Base-by-base conservation (phyloP, 2,329 filamentous ascomycete genomes). In the Rhynchosporium graminicola region DNA sequence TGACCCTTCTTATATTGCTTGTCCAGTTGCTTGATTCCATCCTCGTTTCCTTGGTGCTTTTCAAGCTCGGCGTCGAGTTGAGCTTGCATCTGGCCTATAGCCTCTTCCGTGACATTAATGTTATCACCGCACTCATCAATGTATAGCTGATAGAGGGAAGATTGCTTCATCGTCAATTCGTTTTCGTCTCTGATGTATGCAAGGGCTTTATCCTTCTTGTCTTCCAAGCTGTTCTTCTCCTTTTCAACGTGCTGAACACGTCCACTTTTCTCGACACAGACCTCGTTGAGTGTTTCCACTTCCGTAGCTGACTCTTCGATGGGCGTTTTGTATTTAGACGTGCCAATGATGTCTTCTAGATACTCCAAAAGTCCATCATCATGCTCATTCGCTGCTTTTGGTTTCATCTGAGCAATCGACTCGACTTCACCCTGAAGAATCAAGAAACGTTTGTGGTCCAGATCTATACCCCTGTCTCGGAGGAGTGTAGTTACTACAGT, bases 331-430 rank as follows among this genome's bases (percentile, higher is more conserved):
- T 99, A 99, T 75, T 97, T 97, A 5, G 95, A 98, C 0, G 95
- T 99, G 66, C 96, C 95, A 70, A 99, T 98, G 65, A 99, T 99
- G 72, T 99, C 95, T 75, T 99, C 95, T 0, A 99, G 85, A 68
- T 99, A 99, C 76, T 99, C 95, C 20, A 99, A 82, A 3, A 99
- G 83, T 12, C 95, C 95, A 72, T 99, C 95, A 65, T 99, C 95
- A 73, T 98, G 94, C 75, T 99, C 95, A 70, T 91, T 94, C 47
- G 84, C 88, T 3, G 96, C 95, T 76, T 99, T 99, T 20, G 96
- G 83, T 77, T 99, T 99, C 95, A 99, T 99, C 77, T 98, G 95
- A 6, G 95, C 94, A 74, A 99, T 99, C 0, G 94, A 97, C 76
- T 99, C 95, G 63, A 99, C 95, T 75, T 99, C 95, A 73, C 95